Evolutionary conservation across 192 early-diverging fungal species (phyloP).

Genomic region (Geosiphon pyriformis): DNA sequence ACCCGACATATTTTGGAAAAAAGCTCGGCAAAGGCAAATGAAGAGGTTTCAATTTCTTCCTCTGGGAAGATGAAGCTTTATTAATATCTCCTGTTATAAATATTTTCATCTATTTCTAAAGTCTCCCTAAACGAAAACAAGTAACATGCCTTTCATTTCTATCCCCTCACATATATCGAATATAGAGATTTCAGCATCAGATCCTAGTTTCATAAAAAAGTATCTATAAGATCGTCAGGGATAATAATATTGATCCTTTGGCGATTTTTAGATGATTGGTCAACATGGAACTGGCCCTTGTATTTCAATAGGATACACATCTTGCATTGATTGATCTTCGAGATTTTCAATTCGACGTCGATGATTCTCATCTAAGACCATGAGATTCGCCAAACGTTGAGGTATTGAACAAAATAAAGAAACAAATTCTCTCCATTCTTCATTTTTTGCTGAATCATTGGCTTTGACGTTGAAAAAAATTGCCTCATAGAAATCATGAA

Average conservation of each 20-base stretch:
- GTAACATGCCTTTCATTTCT: conserved; percentile 10
- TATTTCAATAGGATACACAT: not conserved
- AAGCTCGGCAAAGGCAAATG: conserved; percentile 19
- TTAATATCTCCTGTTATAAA: not conserved
- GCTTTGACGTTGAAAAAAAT: not conserved
- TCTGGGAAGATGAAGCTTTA: not conserved
- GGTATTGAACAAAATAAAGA: not conserved
- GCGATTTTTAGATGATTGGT: too few relatives aligned
- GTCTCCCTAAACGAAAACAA: not conserved
- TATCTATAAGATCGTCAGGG: too few relatives aligned
- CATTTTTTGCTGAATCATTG: not conserved
- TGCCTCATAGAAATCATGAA: not conserved
- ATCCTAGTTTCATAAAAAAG: conserved; percentile 1
- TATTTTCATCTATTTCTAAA: not conserved
- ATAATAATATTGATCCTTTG: too few relatives aligned
- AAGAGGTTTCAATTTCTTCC: not conserved
- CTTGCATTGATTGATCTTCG: not conserved
- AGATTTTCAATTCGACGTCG: not conserved
- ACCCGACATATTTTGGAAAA: conserved; percentile 22
- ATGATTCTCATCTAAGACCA: not conserved
- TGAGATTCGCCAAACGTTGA: not conserved
- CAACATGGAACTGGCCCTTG: too few relatives aligned
- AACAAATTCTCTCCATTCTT: not conserved
- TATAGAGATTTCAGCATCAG: conserved; percentile 9
- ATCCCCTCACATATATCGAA: not conserved